Conservation (phyloP, 768 basidiomycete genomes). For the Calocybe cyanea region DNA sequence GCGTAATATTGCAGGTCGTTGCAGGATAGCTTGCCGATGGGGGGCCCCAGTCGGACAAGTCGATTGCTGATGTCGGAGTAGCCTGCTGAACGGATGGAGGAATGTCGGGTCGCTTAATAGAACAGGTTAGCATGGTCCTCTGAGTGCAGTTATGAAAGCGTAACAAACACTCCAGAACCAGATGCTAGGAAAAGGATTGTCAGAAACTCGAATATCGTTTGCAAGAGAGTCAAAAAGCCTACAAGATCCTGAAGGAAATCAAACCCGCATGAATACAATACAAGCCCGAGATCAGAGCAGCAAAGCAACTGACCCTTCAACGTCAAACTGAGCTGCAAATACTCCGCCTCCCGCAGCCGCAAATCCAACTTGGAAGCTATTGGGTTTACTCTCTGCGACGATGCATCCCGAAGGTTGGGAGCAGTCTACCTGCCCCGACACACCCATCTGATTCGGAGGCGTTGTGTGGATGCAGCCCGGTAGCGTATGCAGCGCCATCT, state of each 20-base stretch:
- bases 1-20: constrained; percentile 35
- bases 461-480: constrained; percentile 34
- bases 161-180: constrained; percentile 45
- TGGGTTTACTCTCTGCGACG: constrained; percentile 51
- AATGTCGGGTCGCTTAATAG: constrained; percentile 30
- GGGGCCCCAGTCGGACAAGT: constrained; percentile 38
- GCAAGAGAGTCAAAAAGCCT: constrained; percentile 7
- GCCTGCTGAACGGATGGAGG: constrained; percentile 30
- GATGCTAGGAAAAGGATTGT: constrained; percentile 24
- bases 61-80: constrained; percentile 28
- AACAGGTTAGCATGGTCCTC: constrained; percentile 3
- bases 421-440: constrained; percentile 52
- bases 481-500: constrained; percentile 75
- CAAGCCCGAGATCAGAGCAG: not conserved
- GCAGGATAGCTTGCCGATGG: constrained; percentile 38
- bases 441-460: constrained; percentile 43
- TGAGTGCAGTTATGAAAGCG: not conserved
- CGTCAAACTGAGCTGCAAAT: constrained; percentile 71
- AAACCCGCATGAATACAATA: too few relatives aligned
- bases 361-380: constrained; percentile 68
- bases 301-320: constrained; percentile 24
- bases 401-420: constrained; percentile 62
- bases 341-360: constrained; percentile 70
- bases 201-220: not conserved
- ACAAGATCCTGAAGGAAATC: constrained; percentile 22